These are phyloP conservation scores for Monilinia vaccinii-corymbosi DNA, from an alignment of 2,329 filamentous ascomycete species.

Conservation along the genomic window DNA sequence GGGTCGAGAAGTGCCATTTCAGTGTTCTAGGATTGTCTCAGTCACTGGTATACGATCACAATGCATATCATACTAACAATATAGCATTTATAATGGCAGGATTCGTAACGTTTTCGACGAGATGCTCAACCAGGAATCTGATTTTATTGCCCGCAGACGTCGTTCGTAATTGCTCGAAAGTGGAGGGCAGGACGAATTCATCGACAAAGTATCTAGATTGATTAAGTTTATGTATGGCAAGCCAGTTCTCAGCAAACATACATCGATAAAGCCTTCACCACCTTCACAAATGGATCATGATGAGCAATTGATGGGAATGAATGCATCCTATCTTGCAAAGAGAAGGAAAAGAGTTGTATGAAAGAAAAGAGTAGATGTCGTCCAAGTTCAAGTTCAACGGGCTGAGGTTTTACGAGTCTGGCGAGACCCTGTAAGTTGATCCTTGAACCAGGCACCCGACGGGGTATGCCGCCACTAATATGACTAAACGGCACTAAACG, in stretches of 20 bases:
- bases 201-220: conserved; percentile 51
- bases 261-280: conserved; percentile 60
- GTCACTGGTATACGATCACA: not conserved
- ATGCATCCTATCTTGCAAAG: not conserved
- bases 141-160: conserved; percentile 52
- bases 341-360: not conserved
- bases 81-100: conserved; percentile 63
- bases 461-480: conserved; percentile 2
- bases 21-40: conserved; percentile 45
- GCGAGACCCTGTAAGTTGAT: not conserved
- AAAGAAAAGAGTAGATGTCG: no score
- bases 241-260: conserved; percentile 26
- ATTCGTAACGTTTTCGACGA: conserved; percentile 55
- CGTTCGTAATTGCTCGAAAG: conserved; percentile 65
- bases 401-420: no score
- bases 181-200: conserved; percentile 54
- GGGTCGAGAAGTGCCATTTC: conserved; percentile 62
- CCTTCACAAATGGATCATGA: conserved; percentile 51
- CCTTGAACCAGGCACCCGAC: not conserved
- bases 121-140: conserved; percentile 52
- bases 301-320: conserved; percentile 46
- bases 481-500: no score
- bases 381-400: no score
- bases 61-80: conserved; percentile 44
- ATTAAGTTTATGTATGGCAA: not conserved